These are phyloP conservation scores for Leucoagaricus sp. DNA, from an alignment of 1,284 basidiomycete species.

Conservation along the genomic window DNA sequence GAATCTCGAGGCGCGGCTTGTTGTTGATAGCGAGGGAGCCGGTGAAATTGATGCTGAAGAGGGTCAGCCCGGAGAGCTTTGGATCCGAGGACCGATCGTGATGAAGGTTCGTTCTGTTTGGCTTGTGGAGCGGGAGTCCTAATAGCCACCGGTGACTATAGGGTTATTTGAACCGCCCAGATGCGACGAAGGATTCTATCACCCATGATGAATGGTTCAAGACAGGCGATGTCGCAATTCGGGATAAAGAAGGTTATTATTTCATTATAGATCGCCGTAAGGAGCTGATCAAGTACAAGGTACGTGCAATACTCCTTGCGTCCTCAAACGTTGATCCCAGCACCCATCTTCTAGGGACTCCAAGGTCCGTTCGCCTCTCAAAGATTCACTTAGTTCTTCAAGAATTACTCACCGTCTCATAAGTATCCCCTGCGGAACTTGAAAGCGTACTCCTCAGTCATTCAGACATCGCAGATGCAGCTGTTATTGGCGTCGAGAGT, in stretches of 20 bases:
- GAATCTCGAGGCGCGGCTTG: conserved; percentile 77
- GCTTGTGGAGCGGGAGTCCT: background rate
- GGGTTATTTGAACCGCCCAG: conserved; percentile 70
- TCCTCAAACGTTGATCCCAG: background rate
- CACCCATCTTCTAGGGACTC: conserved; percentile 47
- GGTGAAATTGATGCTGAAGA: conserved; percentile 52
- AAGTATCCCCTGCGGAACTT: conserved; percentile 83
- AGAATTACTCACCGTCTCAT: background rate
- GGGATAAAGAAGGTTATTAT: conserved; percentile 66
- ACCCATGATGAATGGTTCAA: conserved; percentile 81
- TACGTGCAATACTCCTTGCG: conserved; percentile 20
- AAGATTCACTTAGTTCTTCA: background rate
- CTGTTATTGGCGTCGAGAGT: conserved; percentile 71
- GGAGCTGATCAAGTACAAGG: conserved; percentile 86
- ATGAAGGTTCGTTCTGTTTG: conserved; percentile 60
- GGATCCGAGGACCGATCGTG: conserved; percentile 75
- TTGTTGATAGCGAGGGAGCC: conserved; percentile 58
- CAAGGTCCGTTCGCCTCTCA: conserved; percentile 44
- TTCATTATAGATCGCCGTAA: conserved; percentile 74
- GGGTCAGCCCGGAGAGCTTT: conserved; percentile 74
- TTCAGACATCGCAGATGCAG: conserved; percentile 70
- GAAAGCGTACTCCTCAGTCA: conserved; percentile 75
- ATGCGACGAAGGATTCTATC: conserved; percentile 67
- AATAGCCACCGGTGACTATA: conserved; percentile 20
- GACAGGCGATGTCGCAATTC: conserved; percentile 75